Base-by-base conservation (phyloP, 371 early-diverging fungal species). In the Actinomucor elegans region DNA sequence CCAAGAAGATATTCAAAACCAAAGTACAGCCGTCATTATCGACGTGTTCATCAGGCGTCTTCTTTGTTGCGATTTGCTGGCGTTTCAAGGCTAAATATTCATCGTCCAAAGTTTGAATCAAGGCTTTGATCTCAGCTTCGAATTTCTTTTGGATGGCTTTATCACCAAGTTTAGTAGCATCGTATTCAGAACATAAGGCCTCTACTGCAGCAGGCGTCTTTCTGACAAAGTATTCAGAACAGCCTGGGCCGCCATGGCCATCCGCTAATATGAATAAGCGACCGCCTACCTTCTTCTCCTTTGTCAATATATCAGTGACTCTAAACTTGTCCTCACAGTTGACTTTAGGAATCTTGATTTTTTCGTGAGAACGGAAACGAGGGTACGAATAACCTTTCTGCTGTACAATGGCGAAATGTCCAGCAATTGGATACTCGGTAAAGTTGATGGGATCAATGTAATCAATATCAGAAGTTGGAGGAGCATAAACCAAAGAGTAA, bases 1-100 rank as follows among this genome's bases (percentile, higher is more conserved):
- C 81, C 46, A 83, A 73, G 42, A 93, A 76, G 4, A 93, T 55
- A 50, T 88, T 89, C 27, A 88, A 77, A 18, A 90, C 77, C 17
- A 93, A 62, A 0, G 94, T 91, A 56, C 91, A 88, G 0, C 94
- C 94, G 49, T 93, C 94, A 63, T 91, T 90, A 31, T 84, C 85
- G 14, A 65, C 52, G n/a, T 52, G 55, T 45, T 63, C 61, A 6
- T 51, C 43, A 1, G 45, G 11, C 14, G 14, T 41, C 10, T 48
- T 14, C 41, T 48, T 26, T 10, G 24, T n/a, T 20, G 37, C 42
- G 8, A 56, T 46, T 23, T 75, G 66, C 50, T 57, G 36, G 9
- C 81, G 73, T 56, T 85, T 85, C 18, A 75, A 65, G 9, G 61
- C 67, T 17, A 85, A 66, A 63, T 84, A 85, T 21, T 71, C 76